Evolutionary conservation across 2,329 filamentous ascomycete genomes (phyloP).

Genomic region (Fusarium zealandicum): DNA sequence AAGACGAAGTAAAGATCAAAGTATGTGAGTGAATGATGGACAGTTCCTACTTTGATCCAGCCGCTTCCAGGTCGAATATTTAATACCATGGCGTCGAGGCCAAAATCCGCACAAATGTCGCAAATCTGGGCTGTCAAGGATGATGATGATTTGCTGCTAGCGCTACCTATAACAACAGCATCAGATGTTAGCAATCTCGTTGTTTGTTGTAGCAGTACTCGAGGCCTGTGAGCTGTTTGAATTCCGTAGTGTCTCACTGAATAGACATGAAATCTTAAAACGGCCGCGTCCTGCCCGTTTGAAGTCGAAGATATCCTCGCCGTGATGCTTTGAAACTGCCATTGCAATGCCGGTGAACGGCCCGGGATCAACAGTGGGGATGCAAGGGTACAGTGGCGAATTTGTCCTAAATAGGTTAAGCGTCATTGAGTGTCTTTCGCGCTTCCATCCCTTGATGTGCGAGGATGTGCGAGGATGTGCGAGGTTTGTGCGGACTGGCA

Average conservation of each 20-base stretch:
- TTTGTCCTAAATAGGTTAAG: conserved; percentile 12
- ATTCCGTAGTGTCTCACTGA: neutral
- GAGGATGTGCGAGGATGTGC: no score
- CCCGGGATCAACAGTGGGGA: neutral
- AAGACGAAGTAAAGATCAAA: neutral
- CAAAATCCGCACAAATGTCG: conserved; percentile 50
- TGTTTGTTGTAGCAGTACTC: neutral
- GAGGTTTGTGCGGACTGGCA: conserved; percentile 5
- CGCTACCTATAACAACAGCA: conserved; percentile 4
- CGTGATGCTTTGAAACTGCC: conserved; percentile 1
- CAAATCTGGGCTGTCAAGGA: conserved; percentile 31
- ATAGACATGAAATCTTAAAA: neutral
- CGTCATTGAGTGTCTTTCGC: conserved; percentile 1
- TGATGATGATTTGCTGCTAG: conserved; percentile 26
- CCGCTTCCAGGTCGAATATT: conserved; percentile 22
- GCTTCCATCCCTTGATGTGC: neutral
- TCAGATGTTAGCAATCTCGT: neutral
- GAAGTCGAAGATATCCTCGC: neutral
- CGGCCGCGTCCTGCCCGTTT: neutral
- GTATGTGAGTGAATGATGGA: conserved; percentile 2
- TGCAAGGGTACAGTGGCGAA: neutral
- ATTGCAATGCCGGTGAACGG: conserved; percentile 2
- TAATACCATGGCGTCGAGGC: conserved; percentile 25
- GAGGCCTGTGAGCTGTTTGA: neutral
- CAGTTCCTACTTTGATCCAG: conserved; percentile 11